These are phyloP conservation scores for Wickerhamomyces canadensis DNA, from an alignment of 805 yeast species.

Conservation along the genomic window DNA sequence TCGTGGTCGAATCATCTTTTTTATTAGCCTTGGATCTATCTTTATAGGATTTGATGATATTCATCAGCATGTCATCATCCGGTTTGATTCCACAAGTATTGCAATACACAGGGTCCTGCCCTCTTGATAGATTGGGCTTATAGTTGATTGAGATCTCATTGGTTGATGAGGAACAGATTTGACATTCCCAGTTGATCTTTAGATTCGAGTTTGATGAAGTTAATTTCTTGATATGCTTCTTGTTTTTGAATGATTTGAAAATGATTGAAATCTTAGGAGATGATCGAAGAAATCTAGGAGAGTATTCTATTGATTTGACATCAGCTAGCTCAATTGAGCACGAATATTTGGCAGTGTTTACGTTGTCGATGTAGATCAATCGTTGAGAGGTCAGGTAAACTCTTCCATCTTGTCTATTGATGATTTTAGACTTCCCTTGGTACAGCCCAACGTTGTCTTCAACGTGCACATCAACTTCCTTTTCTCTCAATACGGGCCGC, in stretches of 20 bases:
- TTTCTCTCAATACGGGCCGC: conserved; percentile 33
- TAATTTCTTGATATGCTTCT: conserved; percentile 1
- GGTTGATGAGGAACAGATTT: conserved; percentile 79
- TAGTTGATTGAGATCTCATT: too few relatives aligned
- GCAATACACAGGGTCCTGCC: conserved; percentile 40
- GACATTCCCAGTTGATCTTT: conserved; percentile 68
- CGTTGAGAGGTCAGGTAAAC: conserved; percentile 71
- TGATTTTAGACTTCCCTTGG: conserved; percentile 65
- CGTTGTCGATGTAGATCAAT: conserved; percentile 65
- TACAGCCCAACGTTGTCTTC: conserved; percentile 66
- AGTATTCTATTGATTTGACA: conserved; percentile 34
- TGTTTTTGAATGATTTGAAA: conserved; percentile 21
- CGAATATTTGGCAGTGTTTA: conserved; percentile 34
- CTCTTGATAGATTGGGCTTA: conserved; percentile 21
- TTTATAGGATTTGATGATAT: too few relatives aligned
- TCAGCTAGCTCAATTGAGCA: conserved; percentile 41
- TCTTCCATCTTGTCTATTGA: conserved; percentile 66
- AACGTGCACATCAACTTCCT: conserved; percentile 48
- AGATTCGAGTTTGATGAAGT: not conserved
- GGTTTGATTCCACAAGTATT: conserved; percentile 58
- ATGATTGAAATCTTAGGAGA: conserved; percentile 68
- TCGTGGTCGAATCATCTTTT: not conserved
- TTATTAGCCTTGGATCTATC: too few relatives aligned
- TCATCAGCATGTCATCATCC: conserved; percentile 10
- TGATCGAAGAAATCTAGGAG: conserved; percentile 60